A percentile compares a stretch with the other conserved stretches of the same genome.
Evolutionary conservation across 352 stramenopile species (phyloP).

Genomic region (Phytopythium ostracodes): DNA sequence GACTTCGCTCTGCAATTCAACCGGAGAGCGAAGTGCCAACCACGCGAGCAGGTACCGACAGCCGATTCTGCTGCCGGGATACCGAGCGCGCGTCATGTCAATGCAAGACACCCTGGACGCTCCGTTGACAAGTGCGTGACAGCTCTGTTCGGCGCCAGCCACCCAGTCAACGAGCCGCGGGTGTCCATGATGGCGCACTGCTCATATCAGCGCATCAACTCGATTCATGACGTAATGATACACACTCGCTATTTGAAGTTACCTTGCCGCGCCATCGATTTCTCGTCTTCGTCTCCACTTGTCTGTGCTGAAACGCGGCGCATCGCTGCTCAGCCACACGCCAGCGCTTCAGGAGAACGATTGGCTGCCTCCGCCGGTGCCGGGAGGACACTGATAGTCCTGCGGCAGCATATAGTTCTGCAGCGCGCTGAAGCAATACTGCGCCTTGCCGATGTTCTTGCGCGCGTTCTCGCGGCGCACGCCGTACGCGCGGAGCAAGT

Average conservation of each 20-base stretch:
- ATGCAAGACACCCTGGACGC: conserved; percentile 64
- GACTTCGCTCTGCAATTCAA: conserved; percentile 14
- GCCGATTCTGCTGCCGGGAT: conserved; percentile 4
- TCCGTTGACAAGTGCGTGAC: neutral
- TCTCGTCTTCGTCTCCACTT: no score
- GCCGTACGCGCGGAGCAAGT: conserved; percentile 65
- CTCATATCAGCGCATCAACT: neutral
- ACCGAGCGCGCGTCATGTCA: conserved; percentile 48
- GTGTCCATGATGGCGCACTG: no score
- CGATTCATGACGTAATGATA: conserved; percentile 13
- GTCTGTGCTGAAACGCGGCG: no score
- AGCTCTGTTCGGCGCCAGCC: neutral
- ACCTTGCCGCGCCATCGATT: neutral
- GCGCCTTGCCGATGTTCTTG: conserved; percentile 85
- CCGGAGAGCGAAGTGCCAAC: neutral
- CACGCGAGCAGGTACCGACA: no score
- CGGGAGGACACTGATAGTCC: conserved; percentile 79
- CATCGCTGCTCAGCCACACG: neutral
- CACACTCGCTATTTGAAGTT: conserved; percentile 12
- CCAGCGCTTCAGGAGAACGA: conserved; percentile 40
- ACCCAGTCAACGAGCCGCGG: no score
- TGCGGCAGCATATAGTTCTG: conserved; percentile 81
- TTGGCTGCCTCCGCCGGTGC: conserved; percentile 64
- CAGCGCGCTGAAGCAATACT: conserved; percentile 80
- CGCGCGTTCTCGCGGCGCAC: conserved; percentile 79